A percentile compares a stretch with the other conserved stretches of the same genome.
Conservation (phyloP, 805 yeast genomes). For the Blastobotrys mokoenaii region DNA sequence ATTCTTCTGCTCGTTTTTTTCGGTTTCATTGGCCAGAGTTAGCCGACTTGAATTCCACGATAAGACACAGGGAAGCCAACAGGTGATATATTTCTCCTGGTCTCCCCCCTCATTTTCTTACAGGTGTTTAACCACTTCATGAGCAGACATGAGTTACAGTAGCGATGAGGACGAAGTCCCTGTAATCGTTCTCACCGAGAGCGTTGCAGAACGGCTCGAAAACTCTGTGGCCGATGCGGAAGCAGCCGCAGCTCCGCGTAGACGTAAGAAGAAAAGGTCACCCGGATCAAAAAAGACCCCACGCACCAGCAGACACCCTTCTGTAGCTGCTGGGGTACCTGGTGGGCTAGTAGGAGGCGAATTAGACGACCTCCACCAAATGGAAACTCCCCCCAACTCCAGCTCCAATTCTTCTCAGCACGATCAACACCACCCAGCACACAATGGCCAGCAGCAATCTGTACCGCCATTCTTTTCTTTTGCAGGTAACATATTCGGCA, state of each 20-base stretch:
- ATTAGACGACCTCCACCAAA: not conserved
- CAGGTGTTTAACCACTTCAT: not conserved
- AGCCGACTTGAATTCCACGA: no score
- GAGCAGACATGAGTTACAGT: not conserved
- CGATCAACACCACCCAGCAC: not conserved
- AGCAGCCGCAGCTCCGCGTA: not conserved
- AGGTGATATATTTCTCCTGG: not conserved
- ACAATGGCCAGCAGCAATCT: not conserved
- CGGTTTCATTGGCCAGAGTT: no score
- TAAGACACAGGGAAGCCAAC: no score
- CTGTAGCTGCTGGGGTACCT: no score
- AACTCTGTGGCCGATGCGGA: not conserved
- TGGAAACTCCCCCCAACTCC: not conserved
- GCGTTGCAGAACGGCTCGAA: not conserved
- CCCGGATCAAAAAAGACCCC: no score
- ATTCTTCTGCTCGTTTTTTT: no score
- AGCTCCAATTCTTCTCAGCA: not conserved
- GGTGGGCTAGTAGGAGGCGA: not conserved
- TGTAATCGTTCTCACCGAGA: conserved; percentile 2
- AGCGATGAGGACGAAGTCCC: conserved; percentile 8
- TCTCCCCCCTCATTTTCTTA: not conserved
- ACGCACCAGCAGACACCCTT: no score
- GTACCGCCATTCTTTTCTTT: conserved; percentile 2
- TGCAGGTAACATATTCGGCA: conserved; percentile 1
- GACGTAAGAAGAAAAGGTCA: not conserved